Conservation (phyloP, 192 early-diverging fungal genomes). For the Blastocladiella britannica region DNA sequence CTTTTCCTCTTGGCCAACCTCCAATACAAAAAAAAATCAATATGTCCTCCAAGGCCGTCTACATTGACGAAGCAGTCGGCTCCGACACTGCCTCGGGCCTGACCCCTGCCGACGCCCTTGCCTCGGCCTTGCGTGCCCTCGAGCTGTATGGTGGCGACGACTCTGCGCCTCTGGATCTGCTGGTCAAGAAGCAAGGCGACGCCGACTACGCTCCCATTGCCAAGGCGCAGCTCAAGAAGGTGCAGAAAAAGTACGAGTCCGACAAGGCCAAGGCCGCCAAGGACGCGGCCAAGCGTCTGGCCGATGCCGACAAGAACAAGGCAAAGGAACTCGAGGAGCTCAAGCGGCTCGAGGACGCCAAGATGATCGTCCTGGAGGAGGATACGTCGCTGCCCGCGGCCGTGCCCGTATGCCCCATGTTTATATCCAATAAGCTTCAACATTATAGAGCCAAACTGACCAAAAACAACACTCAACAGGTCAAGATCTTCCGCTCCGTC, state of each 20-base stretch:
- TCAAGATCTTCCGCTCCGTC: slow-evolving; percentile 48
- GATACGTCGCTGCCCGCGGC: slow-evolving; percentile 54
- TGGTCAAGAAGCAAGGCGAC: slow-evolving; percentile 47
- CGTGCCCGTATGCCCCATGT: too few species aligned
- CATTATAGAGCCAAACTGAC: too few species aligned
- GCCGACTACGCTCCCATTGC: slow-evolving; percentile 56
- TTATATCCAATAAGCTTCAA: too few species aligned
- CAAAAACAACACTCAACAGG: too few species aligned
- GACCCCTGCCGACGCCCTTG: slow-evolving; percentile 39
- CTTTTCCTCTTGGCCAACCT: too few species aligned
- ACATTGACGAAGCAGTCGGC: slow-evolving; percentile 68
- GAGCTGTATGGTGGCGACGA: slow-evolving; percentile 24
- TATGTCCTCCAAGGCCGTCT: slow-evolving; percentile 7
- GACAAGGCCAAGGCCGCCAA: slow-evolving; percentile 40
- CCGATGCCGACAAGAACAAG: slow-evolving; percentile 14
- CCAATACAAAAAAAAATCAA: neutral
- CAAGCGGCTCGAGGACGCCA: slow-evolving; percentile 60
- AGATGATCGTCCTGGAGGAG: slow-evolving; percentile 49
- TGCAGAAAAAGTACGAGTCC: slow-evolving; percentile 45
- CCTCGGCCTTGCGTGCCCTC: slow-evolving; percentile 51
- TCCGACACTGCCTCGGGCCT: slow-evolving; percentile 30
- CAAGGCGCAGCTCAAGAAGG: slow-evolving; percentile 83
- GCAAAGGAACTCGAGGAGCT: slow-evolving; percentile 39
- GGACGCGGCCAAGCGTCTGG: slow-evolving; percentile 17
- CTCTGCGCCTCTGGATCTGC: slow-evolving; percentile 16